Percentiles rank a stretch among this genome's conserved stretches.
Conservation (phyloP, 495 filamentous ascomycete species). For the Penicillium argentinense region DNA sequence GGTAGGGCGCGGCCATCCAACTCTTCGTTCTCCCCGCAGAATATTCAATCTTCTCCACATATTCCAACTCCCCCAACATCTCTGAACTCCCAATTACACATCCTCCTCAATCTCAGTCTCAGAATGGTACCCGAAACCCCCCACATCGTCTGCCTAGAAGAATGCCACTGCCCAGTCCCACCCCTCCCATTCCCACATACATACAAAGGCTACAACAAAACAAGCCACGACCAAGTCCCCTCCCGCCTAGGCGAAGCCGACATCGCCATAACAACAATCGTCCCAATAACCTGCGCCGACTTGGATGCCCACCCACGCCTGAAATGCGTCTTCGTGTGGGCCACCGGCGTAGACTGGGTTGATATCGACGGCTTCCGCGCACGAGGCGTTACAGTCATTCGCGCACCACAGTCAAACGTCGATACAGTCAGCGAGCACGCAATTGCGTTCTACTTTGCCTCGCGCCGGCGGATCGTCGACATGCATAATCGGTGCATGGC, state of each 20-base stretch:
- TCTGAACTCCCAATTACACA: too few species aligned
- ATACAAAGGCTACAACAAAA: conserved; percentile 32
- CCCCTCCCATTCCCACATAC: conserved; percentile 37
- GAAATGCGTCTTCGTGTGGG: conserved; percentile 48
- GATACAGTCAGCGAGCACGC: conserved; percentile 55
- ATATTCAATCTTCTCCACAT: too few species aligned
- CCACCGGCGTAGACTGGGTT: conserved; percentile 53
- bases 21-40: too few species aligned
- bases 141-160: conserved; percentile 50
- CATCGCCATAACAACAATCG: conserved; percentile 45
- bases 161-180: conserved; percentile 44
- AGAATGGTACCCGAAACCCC: too few species aligned
- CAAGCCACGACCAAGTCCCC: conserved; percentile 29
- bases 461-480: conserved; percentile 41
- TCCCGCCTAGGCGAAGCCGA: conserved; percentile 46
- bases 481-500: conserved; percentile 24
- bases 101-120: too few species aligned
- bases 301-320: conserved; percentile 40
- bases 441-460: conserved; percentile 53
- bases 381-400: conserved; percentile 44
- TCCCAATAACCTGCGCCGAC: too few species aligned
- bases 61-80: too few species aligned
- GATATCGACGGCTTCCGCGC: conserved; percentile 44
- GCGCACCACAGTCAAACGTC: conserved; percentile 50
- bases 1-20: too few species aligned